Conservation (phyloP, 2,329 filamentous ascomycete species). For the Sarocladiaceae sp. region DNA sequence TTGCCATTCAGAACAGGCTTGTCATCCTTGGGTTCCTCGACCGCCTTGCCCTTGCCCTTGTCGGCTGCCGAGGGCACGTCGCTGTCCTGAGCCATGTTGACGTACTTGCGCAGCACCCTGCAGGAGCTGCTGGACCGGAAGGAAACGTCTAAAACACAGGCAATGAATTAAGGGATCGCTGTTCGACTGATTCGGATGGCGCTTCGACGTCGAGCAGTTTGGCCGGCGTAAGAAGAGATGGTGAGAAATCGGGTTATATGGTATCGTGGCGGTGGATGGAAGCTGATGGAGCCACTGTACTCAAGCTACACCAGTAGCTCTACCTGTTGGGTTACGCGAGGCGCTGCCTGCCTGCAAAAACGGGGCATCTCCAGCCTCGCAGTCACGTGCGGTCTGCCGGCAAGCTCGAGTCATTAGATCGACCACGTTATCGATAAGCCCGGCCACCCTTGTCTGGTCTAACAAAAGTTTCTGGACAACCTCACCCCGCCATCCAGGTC, state of each 20-base stretch:
- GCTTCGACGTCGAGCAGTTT: background rate
- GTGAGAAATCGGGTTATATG: background rate
- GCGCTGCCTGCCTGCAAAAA: conserved; percentile 36
- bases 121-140: conserved; percentile 8
- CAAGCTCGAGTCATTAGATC: background rate
- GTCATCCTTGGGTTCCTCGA: conserved; percentile 65
- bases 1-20: conserved; percentile 69
- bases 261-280: conserved; percentile 23
- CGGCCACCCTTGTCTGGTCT: conserved; percentile 16
- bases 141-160: background rate
- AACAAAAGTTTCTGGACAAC: conserved; percentile 13
- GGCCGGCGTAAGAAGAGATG: background rate
- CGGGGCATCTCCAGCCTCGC: conserved; percentile 20
- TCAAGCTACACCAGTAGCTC: conserved; percentile 32
- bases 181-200: background rate
- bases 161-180: too few relatives aligned
- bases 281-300: conserved; percentile 32
- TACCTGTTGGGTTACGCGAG: conserved; percentile 37
- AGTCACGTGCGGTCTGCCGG: conserved; percentile 24
- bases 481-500: conserved; percentile 21
- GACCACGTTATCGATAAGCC: conserved; percentile 25
- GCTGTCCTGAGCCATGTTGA: conserved; percentile 88
- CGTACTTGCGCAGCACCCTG: conserved; percentile 17
- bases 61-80: conserved; percentile 72
- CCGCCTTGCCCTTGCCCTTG: conserved; percentile 95